Conservation (phyloP, 106 monocot species). For the Vanilla planifolia region DNA sequence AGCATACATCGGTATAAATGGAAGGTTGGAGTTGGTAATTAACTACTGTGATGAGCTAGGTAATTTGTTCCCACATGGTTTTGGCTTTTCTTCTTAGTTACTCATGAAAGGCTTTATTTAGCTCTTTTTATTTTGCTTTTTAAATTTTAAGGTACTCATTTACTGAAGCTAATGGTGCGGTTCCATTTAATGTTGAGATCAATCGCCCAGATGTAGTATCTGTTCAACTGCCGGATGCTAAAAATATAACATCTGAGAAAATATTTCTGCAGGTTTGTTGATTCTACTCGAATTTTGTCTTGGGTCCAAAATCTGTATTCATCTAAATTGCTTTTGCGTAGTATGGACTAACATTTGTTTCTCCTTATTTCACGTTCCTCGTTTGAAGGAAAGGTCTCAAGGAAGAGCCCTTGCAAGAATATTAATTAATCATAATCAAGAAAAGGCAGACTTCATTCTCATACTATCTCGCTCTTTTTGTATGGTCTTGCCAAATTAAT, state of each 20-base stretch:
- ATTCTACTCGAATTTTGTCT: not conserved
- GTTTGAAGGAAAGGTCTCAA: conserved; percentile 45
- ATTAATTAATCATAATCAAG: conserved; percentile 46
- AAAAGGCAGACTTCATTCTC: conserved; percentile 65
- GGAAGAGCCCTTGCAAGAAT: conserved; percentile 79
- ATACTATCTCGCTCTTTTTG: conserved; percentile 25
- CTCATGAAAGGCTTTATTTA: conserved; percentile 3
- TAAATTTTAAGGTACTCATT: conserved; percentile 61
- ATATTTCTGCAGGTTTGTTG: conserved; percentile 50
- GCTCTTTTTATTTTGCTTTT: conserved; percentile 2
- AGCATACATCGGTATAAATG: conserved; percentile 42
- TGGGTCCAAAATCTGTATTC: not conserved
- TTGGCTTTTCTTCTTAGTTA: not conserved
- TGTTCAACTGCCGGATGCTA: conserved; percentile 26
- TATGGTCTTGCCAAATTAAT: not conserved
- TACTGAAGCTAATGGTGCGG: conserved; percentile 68
- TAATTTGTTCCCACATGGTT: conserved; percentile 15
- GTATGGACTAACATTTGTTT: no score
- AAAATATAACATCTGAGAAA: conserved; percentile 21
- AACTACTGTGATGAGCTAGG: conserved; percentile 77
- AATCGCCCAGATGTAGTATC: conserved; percentile 78
- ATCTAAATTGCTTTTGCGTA: no score
- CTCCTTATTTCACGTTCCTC: not conserved
- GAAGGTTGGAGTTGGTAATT: conserved; percentile 54
- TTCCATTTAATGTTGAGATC: conserved; percentile 63